phyloP scores from a whole-genome alignment of 176 grass and related monocot species.

The Bothriochloa decipiens region DNA sequence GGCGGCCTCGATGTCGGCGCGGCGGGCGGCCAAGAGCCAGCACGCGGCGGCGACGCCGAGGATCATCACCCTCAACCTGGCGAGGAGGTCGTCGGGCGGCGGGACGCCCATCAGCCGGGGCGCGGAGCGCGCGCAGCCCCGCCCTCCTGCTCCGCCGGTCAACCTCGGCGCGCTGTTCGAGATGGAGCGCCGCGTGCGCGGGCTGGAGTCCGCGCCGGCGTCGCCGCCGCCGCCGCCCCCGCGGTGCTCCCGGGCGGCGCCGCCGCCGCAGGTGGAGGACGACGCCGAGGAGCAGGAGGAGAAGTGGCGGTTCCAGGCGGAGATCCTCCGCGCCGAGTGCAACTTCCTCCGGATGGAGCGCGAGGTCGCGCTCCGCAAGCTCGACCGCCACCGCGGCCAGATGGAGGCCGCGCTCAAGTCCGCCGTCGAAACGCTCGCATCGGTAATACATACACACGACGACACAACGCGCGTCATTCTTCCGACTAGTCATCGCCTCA shows the following conservation, averaged over 20 bases:
- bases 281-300: slow-evolving; percentile 52
- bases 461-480: neutral
- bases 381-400: slow-evolving; percentile 75
- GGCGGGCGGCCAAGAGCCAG: slow-evolving; percentile 53
- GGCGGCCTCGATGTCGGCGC: slow-evolving; percentile 48
- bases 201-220: slow-evolving; percentile 53
- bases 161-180: slow-evolving; percentile 74
- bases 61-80: slow-evolving; percentile 59
- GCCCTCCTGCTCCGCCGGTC: neutral
- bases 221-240: slow-evolving; percentile 42
- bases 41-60: slow-evolving; percentile 48
- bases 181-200: slow-evolving; percentile 59
- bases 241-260: neutral
- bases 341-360: slow-evolving; percentile 95
- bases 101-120: slow-evolving; percentile 31
- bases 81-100: slow-evolving; percentile 45
- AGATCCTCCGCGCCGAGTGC: slow-evolving; percentile 93
- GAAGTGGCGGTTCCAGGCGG: slow-evolving; percentile 91
- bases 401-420: slow-evolving; percentile 73
- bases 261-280: slow-evolving; percentile 7
- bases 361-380: slow-evolving; percentile 75
- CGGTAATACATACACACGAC: slow-evolving; percentile 41
- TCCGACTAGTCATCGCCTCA: neutral
- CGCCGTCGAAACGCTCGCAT: slow-evolving; percentile 71
- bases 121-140: slow-evolving; percentile 20